These are phyloP conservation scores for Saccharomyces hybrid DNA, from an alignment of 1,139 yeast genomes.

Conservation along the genomic window DNA sequence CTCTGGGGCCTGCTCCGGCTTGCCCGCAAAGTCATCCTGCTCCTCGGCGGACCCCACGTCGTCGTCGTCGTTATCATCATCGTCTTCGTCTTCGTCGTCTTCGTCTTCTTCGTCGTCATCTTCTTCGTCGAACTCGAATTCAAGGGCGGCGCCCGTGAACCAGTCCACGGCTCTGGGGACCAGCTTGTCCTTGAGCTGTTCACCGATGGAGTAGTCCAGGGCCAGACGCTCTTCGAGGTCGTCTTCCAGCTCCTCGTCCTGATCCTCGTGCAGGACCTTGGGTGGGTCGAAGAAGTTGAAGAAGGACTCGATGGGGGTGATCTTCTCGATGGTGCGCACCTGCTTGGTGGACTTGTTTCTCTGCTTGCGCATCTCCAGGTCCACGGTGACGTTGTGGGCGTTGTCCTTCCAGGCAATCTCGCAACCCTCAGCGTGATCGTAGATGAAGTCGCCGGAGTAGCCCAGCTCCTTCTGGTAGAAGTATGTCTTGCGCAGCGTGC, in stretches of 20 bases:
- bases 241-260: constrained; percentile 42
- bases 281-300: constrained; percentile 96
- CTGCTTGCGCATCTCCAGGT: constrained; percentile 91
- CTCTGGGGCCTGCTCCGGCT: constrained; percentile 66
- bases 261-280: constrained; percentile 49
- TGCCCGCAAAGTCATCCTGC: constrained; percentile 37
- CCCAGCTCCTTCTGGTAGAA: constrained; percentile 93
- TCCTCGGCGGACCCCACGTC: constrained; percentile 27
- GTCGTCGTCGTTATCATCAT: constrained; percentile 39
- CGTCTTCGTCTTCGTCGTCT: constrained; percentile 51
- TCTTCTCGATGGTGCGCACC: constrained; percentile 90
- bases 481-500: constrained; percentile 70
- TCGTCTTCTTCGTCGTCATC: constrained; percentile 52
- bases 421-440: constrained; percentile 92
- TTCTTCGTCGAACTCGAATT: constrained; percentile 40
- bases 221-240: constrained; percentile 81
- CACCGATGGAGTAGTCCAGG: constrained; percentile 92
- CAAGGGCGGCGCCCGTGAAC: constrained; percentile 96
- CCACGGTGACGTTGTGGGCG: constrained; percentile 75
- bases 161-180: constrained; percentile 95
- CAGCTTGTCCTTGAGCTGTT: constrained; percentile 89
- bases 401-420: constrained; percentile 77
- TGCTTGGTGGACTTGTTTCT: constrained; percentile 96
- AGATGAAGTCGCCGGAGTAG: constrained; percentile 90
- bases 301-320: constrained; percentile 87